Base-by-base conservation (phyloP, 331 rosid species). In the Quercus phellos region DNA sequence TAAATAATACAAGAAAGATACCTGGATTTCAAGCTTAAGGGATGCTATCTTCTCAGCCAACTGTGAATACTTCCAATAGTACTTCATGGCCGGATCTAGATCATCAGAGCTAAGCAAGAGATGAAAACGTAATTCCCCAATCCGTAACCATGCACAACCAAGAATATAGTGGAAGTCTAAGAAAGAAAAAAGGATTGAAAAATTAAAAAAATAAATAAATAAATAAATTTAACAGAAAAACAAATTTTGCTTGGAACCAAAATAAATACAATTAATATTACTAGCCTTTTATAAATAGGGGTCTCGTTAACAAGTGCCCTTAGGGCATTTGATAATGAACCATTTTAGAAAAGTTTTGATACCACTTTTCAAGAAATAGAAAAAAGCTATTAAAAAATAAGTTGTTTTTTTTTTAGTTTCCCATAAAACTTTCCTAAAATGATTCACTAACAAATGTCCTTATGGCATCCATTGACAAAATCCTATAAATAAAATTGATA, bases 11-110 rank as follows among this genome's bases (percentile, higher is more conserved):
- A 42, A 12, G 19, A 16, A 61, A 70, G 63, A 72, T 89, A 94
- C 99, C 99, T 94, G 88, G 74, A 84, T 85, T 87, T 94, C 97
- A 75, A 94, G 91, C 75, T 90, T 88, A 83, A 84, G 92, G 27
- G 79, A 85, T 50, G 92, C 82, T 81, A 88, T 89, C 79, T 80
- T 90, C 56, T 88, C 97, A 54, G 83, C 81, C 32, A 90, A 84
- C 73, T 88, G 89, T 55, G 81, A 71, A 81, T 88, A 72, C 89
- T 92, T 90, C 85, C 86, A 88, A 78, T 79, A 71, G 79, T 92
- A 88, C 79, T 94, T 92, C 92, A 88, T 76, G 75, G 90, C 87
- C 55, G 99, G 99, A 90, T 94, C 99, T 67, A 92, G 38, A 74
- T 88, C 94, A 77, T 78, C 88, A 70, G 88, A 81, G 84, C 91